Evolutionary conservation across 139 green algal species (phyloP), one percentile per base, ranked within the genome.

Genomic region (Micractinium sp.): DNA sequence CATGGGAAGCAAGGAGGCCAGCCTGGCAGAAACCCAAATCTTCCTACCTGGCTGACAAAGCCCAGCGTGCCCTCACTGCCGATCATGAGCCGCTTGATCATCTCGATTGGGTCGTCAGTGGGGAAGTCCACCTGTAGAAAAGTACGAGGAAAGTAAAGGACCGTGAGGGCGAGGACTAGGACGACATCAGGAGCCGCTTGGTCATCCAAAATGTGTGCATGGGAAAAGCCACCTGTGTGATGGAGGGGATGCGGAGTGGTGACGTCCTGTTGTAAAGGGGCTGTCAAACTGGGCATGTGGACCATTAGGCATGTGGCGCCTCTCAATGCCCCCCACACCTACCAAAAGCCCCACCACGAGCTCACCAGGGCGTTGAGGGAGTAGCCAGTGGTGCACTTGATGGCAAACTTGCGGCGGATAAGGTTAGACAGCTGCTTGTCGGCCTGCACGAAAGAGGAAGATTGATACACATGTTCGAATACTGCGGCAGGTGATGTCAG

Each of bases 321-420:
- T n/a, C n/a, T n/a, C n/a, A n/a, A n/a, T n/a, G n/a, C n/a, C n/a
- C n/a, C n/a, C n/a, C n/a, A n/a, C n/a, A n/a, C n/a, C n/a, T n/a
- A n/a, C n/a, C n/a, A n/a, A n/a, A n/a, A n/a, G n/a, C n/a, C n/a
- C n/a, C n/a, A n/a, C n/a, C n/a, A n/a, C 2, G 14, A 4, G 35
- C 87, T 29, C 78, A 90, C 97, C 84, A 99, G 95, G n/a, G 97
- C 97, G 77, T 97, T 97, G 47, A 97, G 91, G 39, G 92, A 95
- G 92, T 97, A 97, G 92, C 97, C 97, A 47, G 97, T 99, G 85
- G 97, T 99, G 94, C 97, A 99, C 96, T 99, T 99, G 96, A 99
- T 99, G 85, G 96, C 94, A 91, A 99, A 99, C 95, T 99, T 99
- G 91, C 96, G 94, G 79, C 96, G 91, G 91, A 99, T 99, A 78